Conservation (phyloP, 1,284 basidiomycete genomes). For the Puccinia novopanici region DNA sequence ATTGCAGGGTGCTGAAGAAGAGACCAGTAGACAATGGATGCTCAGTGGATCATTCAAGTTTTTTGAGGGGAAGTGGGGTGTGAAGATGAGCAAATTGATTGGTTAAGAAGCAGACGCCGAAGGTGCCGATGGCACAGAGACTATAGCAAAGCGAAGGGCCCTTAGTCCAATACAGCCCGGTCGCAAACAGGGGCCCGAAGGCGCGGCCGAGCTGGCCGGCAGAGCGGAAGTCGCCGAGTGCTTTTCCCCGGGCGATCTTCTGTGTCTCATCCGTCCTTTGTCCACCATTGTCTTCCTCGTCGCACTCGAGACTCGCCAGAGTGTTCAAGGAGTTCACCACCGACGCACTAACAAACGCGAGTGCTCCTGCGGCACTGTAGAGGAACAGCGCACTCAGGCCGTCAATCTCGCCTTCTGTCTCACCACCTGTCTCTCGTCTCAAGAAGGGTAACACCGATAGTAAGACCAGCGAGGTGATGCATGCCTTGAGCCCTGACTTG, state of each 20-base stretch:
- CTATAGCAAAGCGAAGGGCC: constrained; percentile 39
- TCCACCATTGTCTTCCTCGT: constrained; percentile 67
- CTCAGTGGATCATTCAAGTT: background rate
- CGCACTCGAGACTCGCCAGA: constrained; percentile 79
- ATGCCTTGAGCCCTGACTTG: constrained; percentile 71
- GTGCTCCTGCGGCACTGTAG: constrained; percentile 72
- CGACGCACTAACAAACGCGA: constrained; percentile 86
- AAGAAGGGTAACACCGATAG: constrained; percentile 71
- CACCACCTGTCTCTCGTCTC: background rate
- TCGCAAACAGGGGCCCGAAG: constrained; percentile 79
- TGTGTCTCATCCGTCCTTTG: background rate
- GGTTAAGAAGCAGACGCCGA: constrained; percentile 4
- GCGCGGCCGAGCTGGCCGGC: constrained; percentile 85
- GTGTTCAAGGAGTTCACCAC: constrained; percentile 86
- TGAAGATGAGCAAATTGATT: background rate
- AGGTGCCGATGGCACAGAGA: constrained; percentile 20
- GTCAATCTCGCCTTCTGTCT: constrained; percentile 23
- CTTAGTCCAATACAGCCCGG: constrained; percentile 56
- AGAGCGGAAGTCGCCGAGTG: constrained; percentile 79
- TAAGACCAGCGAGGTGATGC: constrained; percentile 69
- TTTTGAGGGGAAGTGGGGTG: background rate
- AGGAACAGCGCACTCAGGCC: constrained; percentile 64
- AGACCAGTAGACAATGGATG: background rate
- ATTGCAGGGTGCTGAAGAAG: background rate
- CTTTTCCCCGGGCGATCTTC: constrained; percentile 50